Evolutionary conservation across 495 filamentous ascomycete species (phyloP).

Genomic region (Aspergillus bertholletiae): DNA sequence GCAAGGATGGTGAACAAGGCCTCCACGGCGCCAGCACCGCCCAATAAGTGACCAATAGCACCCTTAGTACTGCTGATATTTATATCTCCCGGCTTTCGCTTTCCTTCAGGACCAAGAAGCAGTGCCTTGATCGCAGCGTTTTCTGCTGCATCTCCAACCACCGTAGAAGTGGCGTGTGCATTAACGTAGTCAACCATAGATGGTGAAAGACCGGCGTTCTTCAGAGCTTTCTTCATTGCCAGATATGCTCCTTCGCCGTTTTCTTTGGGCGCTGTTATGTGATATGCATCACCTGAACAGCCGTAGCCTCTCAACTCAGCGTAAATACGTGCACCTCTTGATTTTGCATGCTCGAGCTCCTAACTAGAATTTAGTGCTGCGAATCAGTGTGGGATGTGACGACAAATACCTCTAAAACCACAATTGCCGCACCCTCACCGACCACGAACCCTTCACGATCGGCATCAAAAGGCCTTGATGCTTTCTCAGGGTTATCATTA

Average conservation of each 20-base stretch:
- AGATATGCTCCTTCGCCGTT: slow-evolving; percentile 76
- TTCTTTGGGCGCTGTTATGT: slow-evolving; percentile 84
- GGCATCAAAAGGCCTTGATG: slow-evolving; percentile 87
- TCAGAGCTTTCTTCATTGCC: slow-evolving; percentile 82
- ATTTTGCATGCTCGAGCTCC: slow-evolving; percentile 83
- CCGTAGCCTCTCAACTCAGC: slow-evolving; percentile 90
- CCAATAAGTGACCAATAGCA: slow-evolving; percentile 86
- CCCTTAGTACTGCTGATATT: slow-evolving; percentile 93
- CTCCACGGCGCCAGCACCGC: slow-evolving; percentile 86
- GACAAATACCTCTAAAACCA: slow-evolving; percentile 68
- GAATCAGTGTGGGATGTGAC: not conserved
- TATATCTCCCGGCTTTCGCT: slow-evolving; percentile 56
- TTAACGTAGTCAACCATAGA: slow-evolving; percentile 84
- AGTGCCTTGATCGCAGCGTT: slow-evolving; percentile 76
- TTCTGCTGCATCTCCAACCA: slow-evolving; percentile 83
- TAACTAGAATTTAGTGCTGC: slow-evolving; percentile 18
- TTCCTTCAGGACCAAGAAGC: slow-evolving; percentile 70
- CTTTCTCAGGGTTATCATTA: slow-evolving; percentile 67
- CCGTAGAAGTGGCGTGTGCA: slow-evolving; percentile 88
- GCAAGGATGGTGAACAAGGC: slow-evolving; percentile 79
- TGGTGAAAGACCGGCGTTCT: slow-evolving; percentile 66
- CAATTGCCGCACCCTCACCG: slow-evolving; percentile 83
- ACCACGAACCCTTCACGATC: slow-evolving; percentile 84
- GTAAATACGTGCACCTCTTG: slow-evolving; percentile 76
- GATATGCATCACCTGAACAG: slow-evolving; percentile 80